Percentiles rank a stretch among this genome's conserved stretches.
phyloP scores from a whole-genome alignment of 2,329 filamentous ascomycete genomes.

The Boeremia lycopersici region DNA sequence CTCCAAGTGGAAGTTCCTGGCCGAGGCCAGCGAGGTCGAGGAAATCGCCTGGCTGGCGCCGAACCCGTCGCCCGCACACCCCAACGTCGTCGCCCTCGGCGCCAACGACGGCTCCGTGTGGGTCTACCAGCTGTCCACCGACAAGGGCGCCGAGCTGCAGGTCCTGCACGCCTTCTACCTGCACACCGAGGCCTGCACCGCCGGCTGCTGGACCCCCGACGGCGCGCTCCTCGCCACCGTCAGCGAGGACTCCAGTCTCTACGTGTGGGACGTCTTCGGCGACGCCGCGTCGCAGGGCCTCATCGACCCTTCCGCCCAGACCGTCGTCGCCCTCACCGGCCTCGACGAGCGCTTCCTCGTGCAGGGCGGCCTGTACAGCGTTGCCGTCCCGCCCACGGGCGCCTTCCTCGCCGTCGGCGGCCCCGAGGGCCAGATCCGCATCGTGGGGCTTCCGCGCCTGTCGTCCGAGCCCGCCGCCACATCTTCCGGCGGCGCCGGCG shows the following conservation, averaged over 20 bases:
- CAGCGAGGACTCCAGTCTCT: conserved; percentile 84
- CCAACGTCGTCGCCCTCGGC: conserved; percentile 85
- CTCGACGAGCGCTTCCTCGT: conserved; percentile 90
- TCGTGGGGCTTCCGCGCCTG: conserved; percentile 80
- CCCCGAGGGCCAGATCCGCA: conserved; percentile 81
- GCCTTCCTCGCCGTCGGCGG: conserved; percentile 85
- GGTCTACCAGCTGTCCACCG: conserved; percentile 84
- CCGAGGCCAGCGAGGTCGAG: conserved; percentile 84
- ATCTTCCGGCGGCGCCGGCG: conserved; percentile 52
- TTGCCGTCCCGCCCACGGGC: conserved; percentile 81
- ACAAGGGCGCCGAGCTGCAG: conserved; percentile 67
- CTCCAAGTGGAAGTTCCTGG: conserved; percentile 69
- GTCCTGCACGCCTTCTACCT: conserved; percentile 93
- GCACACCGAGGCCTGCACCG: conserved; percentile 84
- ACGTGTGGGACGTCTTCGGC: conserved; percentile 92
- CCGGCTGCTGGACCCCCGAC: conserved; percentile 88
- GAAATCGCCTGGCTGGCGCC: conserved; percentile 90
- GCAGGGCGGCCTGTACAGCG: conserved; percentile 87
- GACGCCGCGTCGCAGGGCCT: conserved; percentile 71
- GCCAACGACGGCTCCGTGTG: conserved; percentile 91
- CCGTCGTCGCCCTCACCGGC: conserved; percentile 77
- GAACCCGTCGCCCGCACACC: conserved; percentile 72
- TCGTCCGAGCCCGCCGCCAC: conserved; percentile 40
- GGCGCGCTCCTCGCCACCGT: conserved; percentile 87
- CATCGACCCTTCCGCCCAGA: conserved; percentile 61